These are phyloP conservation scores for Brassica carinata DNA, from an alignment of 345 rosid species.

Conservation along the genomic window DNA sequence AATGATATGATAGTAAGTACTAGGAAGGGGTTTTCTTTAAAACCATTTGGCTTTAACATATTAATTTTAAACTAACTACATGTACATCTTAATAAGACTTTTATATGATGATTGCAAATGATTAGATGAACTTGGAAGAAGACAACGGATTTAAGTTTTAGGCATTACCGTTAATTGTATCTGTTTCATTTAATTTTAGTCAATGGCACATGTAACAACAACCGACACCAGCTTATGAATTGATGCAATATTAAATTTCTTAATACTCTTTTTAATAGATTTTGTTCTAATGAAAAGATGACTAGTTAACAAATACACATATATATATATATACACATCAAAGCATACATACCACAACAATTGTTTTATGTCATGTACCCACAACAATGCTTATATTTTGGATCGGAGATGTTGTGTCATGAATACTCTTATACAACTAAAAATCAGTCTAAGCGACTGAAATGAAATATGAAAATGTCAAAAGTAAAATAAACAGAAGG, in stretches of 20 bases:
- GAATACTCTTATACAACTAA: not conserved
- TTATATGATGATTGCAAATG: slow-evolving; percentile 28
- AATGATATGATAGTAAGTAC: not conserved
- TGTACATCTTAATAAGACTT: not conserved
- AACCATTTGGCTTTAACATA: slow-evolving; percentile 14
- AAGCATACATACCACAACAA: slow-evolving; percentile 1
- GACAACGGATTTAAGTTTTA: not conserved
- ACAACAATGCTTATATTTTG: not conserved
- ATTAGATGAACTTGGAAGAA: not conserved
- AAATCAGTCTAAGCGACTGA: not conserved
- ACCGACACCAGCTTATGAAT: slow-evolving; percentile 22
- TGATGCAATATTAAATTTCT: slow-evolving; percentile 7
- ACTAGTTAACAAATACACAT: not conserved
- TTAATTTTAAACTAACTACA: not conserved
- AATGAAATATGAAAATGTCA: not conserved
- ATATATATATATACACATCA: not conserved
- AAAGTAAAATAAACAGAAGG: not conserved
- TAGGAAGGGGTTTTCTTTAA: not conserved
- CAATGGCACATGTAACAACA: slow-evolving; percentile 31
- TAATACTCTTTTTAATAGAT: not conserved
- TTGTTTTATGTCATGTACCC: not conserved
- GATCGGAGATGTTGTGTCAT: not conserved
- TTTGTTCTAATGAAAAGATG: not conserved
- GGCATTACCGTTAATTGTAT: slow-evolving; percentile 18
- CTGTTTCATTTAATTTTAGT: slow-evolving; percentile 14